These are phyloP conservation scores for Rosa lucieae DNA, from an alignment of 306 rosid species.

Conservation along the genomic window DNA sequence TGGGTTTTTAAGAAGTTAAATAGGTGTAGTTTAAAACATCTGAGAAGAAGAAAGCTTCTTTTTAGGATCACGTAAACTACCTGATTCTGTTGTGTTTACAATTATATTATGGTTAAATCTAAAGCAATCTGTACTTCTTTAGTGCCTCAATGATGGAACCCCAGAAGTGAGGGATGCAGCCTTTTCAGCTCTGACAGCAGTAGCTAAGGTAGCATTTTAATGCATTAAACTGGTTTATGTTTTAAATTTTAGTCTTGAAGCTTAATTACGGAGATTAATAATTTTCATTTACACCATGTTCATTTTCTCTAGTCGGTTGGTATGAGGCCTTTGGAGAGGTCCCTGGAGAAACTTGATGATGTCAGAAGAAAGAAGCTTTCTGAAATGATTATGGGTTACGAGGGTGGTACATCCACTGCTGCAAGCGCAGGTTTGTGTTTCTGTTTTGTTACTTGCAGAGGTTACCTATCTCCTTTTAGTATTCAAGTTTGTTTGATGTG, in stretches of 20 bases:
- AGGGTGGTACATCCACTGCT: constrained; percentile 59
- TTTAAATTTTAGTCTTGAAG: constrained; percentile 6
- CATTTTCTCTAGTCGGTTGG: constrained; percentile 71
- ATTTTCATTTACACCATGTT: constrained; percentile 24
- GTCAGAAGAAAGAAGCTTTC: constrained; percentile 93
- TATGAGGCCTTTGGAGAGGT: constrained; percentile 95
- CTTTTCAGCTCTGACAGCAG: constrained; percentile 84
- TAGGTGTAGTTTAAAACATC: not conserved
- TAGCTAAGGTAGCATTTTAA: constrained; percentile 73
- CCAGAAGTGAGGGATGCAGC: constrained; percentile 99
- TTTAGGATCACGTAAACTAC: not conserved
- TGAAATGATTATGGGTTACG: constrained; percentile 91
- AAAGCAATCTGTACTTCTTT: constrained; percentile 33
- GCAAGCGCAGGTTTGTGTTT: constrained; percentile 61
- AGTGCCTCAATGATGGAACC: constrained; percentile 92
- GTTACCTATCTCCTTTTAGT: not conserved
- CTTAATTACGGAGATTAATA: constrained; percentile 17
- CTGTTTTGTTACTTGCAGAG: constrained; percentile 17
- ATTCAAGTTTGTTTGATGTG: not conserved
- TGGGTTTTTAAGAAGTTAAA: not conserved
- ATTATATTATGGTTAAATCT: constrained; percentile 3
- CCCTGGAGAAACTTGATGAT: constrained; percentile 95
- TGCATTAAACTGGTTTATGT: not conserved
- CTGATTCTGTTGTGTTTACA: not conserved
- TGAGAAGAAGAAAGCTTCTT: not conserved